These are phyloP conservation scores for Penicillium subrubescens DNA, from an alignment of 495 filamentous ascomycete species.

Conservation along the genomic window DNA sequence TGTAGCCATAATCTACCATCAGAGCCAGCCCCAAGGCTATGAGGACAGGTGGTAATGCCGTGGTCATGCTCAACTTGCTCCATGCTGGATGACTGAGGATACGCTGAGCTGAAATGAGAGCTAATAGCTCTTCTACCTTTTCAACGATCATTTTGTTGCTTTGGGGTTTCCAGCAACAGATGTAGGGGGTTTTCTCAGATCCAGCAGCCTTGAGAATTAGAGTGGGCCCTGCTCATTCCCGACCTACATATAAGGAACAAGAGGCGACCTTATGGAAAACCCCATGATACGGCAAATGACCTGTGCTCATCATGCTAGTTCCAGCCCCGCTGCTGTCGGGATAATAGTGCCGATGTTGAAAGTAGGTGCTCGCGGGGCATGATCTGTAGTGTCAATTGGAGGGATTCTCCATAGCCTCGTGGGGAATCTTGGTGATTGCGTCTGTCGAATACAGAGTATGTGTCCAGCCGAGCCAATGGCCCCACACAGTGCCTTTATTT, in stretches of 20 bases:
- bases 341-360: neutral
- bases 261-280: neutral
- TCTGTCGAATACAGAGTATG: neutral
- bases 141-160: constrained; percentile 13
- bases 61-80: neutral
- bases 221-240: neutral
- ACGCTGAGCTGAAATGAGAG: constrained; percentile 1
- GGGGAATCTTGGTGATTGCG: neutral
- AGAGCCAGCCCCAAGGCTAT: neutral
- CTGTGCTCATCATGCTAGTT: neutral
- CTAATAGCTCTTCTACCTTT: constrained; percentile 13
- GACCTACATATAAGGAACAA: neutral
- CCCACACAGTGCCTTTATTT: neutral
- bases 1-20: constrained; percentile 15
- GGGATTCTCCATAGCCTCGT: neutral
- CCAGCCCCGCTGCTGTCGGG: neutral
- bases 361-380: neutral
- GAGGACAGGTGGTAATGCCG: neutral
- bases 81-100: neutral
- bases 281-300: neutral
- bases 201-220: neutral
- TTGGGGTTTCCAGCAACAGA: neutral
- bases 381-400: neutral
- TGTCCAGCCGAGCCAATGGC: neutral
- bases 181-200: neutral